Evolutionary conservation across 139 green algal genomes (phyloP).

Genomic region (Ulvella scutata): DNA sequence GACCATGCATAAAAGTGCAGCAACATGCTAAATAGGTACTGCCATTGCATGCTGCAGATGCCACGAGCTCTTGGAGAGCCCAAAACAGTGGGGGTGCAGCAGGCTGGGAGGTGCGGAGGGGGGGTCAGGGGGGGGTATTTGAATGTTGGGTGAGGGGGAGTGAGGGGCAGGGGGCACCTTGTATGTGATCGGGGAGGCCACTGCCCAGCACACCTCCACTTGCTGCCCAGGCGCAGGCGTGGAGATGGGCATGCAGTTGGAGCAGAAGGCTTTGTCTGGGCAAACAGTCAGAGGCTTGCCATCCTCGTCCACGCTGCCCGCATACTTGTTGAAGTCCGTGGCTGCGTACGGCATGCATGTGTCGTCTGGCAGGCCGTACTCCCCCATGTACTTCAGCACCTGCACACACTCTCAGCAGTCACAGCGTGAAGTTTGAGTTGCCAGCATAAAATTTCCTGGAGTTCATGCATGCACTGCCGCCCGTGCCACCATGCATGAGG

Average conservation of each 20-base stretch:
- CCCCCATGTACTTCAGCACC: conserved; percentile 26
- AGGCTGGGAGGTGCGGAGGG: not conserved
- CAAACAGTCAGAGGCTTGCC: not conserved
- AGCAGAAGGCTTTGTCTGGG: conserved; percentile 9
- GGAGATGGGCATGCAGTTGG: conserved; percentile 30
- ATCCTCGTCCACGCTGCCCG: conserved; percentile 4
- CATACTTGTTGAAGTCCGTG: conserved; percentile 14
- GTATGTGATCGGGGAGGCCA: conserved; percentile 20
- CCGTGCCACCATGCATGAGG: not conserved
- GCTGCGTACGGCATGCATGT: conserved; percentile 27
- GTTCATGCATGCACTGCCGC: too few relatives aligned
- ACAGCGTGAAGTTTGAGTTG: too few relatives aligned
- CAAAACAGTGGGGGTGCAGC: too few relatives aligned
- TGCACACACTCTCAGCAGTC: conserved; percentile 4
- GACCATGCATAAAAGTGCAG: too few relatives aligned
- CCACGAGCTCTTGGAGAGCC: too few relatives aligned
- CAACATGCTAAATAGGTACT: too few relatives aligned
- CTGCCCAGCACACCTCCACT: conserved; percentile 16
- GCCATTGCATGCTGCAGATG: too few relatives aligned
- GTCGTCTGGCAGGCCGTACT: conserved; percentile 33
- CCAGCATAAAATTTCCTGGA: too few relatives aligned
- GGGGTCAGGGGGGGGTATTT: not conserved
- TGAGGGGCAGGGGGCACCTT: not conserved
- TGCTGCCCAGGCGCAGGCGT: not conserved
- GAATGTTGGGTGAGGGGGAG: not conserved